Evolutionary conservation across 106 monocot genomes (phyloP), one percentile per base, ranked within the genome.

Genomic region (Hemerocallis citrina): DNA sequence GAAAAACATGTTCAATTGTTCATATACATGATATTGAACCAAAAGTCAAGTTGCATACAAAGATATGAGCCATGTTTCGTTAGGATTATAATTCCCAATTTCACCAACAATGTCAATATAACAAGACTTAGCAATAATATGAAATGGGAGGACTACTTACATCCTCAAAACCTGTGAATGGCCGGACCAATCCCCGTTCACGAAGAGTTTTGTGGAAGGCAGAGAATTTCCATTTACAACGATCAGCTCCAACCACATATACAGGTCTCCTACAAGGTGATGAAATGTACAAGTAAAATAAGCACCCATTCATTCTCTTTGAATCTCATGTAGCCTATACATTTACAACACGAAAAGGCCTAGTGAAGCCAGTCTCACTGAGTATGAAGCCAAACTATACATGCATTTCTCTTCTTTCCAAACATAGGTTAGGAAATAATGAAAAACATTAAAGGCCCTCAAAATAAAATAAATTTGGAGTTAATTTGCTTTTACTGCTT

Each of bases 221-320:
- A 34, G 89, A 79, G 73, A 93, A 89, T 65, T 93, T 93, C 93
- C 88, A 89, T 49, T 63, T 89, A 55, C 89, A 89, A 40, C 85
- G 79, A 38, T 93, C 93, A 40, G 82, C 63, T 64, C 93, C 93
- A 72, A 85, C 74, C 41, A 82, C 84, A 72, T 93, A 93, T 27
- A 89, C 93, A 35, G 93, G 93, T 66, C 89, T 93, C 77, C 88
- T 93, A 34, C 30, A 72, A 54, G 20, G 49, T 45, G 30, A 25
- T 14, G 28, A 33, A 13, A 24, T 14, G 28, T 16, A 40, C 13
- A 24, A 30, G 15, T 2, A 28, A n/a, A n/a, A 34, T 57, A 27
- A 73, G 39, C 37, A 39, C 9, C 24, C 12, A n/a, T n/a, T n/a
- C n/a, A n/a, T n/a, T n/a, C 34, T 2, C 36, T 57, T 2, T 21